Percentiles rank a stretch among this genome's conserved stretches.
Evolutionary conservation across 2,329 filamentous ascomycete genomes (phyloP).

Genomic region (Dactylellina sp.): DNA sequence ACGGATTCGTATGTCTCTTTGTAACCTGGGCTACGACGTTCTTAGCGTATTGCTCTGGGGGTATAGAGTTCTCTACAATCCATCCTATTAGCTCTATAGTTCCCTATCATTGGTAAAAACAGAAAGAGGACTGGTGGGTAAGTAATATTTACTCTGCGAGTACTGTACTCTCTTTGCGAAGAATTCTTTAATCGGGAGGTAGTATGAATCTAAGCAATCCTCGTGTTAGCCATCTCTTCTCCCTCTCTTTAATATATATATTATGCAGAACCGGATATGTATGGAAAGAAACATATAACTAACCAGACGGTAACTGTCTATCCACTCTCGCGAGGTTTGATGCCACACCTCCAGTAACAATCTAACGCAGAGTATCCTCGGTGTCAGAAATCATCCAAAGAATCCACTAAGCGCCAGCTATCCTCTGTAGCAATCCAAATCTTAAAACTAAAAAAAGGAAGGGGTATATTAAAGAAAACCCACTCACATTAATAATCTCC

Average conservation of each 20-base stretch:
- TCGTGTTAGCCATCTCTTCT: background rate
- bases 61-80: slow-evolving; percentile 56
- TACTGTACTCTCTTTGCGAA: slow-evolving; percentile 52
- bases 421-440: too few relatives aligned
- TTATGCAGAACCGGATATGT: background rate
- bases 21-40: slow-evolving; percentile 58
- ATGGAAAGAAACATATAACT: slow-evolving; percentile 6
- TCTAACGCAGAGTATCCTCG: too few relatives aligned
- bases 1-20: slow-evolving; percentile 50
- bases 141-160: slow-evolving; percentile 55
- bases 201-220: slow-evolving; percentile 56
- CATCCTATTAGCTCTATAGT: background rate
- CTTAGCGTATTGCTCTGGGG: slow-evolving; percentile 57
- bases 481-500: slow-evolving; percentile 44
- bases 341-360: slow-evolving; percentile 58
- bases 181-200: slow-evolving; percentile 57
- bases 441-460: too few relatives aligned
- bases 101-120: background rate
- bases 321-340: slow-evolving; percentile 53
- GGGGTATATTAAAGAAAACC: too few relatives aligned
- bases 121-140: too few relatives aligned
- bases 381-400: background rate
- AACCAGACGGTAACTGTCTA: slow-evolving; percentile 38
- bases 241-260: too few relatives aligned
- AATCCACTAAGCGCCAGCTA: too few relatives aligned